Conservation (phyloP, 371 early-diverging fungal species). For the Apophysomyces variabilis region DNA sequence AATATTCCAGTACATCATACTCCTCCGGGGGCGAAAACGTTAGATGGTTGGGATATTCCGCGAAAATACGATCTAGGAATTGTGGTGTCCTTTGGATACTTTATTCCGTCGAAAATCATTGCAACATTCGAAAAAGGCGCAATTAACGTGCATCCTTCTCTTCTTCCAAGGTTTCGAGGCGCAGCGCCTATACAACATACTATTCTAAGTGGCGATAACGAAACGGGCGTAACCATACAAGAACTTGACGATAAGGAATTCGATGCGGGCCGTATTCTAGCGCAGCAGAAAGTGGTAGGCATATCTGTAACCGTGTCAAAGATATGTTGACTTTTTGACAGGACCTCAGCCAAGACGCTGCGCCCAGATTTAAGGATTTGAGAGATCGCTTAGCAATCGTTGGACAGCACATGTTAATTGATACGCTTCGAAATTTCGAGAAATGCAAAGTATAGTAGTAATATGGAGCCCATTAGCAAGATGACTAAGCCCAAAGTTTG, state of each 20-base stretch:
- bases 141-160: constrained; percentile 88
- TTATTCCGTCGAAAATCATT: constrained; percentile 79
- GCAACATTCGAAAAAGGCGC: constrained; percentile 70
- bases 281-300: constrained; percentile 60
- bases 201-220: constrained; percentile 75
- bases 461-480: background rate
- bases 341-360: constrained; percentile 8
- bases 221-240: constrained; percentile 89
- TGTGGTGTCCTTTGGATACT: constrained; percentile 93
- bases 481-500: constrained; percentile 9
- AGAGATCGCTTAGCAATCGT: constrained; percentile 55
- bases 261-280: constrained; percentile 87
- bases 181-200: constrained; percentile 92
- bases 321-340: background rate
- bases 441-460: constrained; percentile 41
- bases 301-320: background rate
- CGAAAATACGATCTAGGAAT: constrained; percentile 78
- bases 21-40: constrained; percentile 26
- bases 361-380: constrained; percentile 30
- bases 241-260: constrained; percentile 77
- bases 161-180: constrained; percentile 90
- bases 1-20: constrained; percentile 34
- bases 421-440: constrained; percentile 66
- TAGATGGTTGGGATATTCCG: constrained; percentile 39
- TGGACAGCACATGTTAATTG: constrained; percentile 70